Conservation (phyloP, 2,329 filamentous ascomycete species). For the Phoma sp. region DNA sequence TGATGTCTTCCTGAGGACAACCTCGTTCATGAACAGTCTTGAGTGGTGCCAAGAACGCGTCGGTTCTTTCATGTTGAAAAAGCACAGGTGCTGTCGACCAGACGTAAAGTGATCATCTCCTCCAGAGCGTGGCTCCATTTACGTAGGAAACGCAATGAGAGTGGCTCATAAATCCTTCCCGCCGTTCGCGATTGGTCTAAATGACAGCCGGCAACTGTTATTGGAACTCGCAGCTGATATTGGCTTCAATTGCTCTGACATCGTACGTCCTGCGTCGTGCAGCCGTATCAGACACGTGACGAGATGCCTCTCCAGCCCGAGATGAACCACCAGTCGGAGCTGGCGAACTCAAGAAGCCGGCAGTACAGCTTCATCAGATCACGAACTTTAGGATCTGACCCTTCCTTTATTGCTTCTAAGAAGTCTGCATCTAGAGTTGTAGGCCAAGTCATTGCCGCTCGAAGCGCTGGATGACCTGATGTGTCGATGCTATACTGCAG, state of each 20-base stretch:
- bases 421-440: constrained; percentile 28
- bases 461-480: constrained; percentile 30
- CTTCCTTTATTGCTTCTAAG: constrained; percentile 23
- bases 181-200: no score
- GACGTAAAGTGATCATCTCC: no score
- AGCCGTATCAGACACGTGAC: constrained; percentile 1
- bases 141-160: no score
- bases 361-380: constrained; percentile 30
- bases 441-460: constrained; percentile 33
- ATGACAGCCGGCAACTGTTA: no score
- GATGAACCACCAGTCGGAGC: constrained; percentile 35
- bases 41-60: no score
- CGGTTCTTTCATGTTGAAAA: no score
- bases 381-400: constrained; percentile 20
- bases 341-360: constrained; percentile 30
- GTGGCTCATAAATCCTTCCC: no score
- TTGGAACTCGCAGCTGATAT: no score
- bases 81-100: no score
- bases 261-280: neutral
- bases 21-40: no score
- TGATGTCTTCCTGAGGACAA: no score
- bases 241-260: neutral
- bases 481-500: constrained; percentile 30
- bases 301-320: constrained; percentile 32
- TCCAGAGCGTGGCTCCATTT: no score